Evolutionary conservation across 129 eudicot species (phyloP).

Genomic region (Gnaphalium uliginosum): DNA sequence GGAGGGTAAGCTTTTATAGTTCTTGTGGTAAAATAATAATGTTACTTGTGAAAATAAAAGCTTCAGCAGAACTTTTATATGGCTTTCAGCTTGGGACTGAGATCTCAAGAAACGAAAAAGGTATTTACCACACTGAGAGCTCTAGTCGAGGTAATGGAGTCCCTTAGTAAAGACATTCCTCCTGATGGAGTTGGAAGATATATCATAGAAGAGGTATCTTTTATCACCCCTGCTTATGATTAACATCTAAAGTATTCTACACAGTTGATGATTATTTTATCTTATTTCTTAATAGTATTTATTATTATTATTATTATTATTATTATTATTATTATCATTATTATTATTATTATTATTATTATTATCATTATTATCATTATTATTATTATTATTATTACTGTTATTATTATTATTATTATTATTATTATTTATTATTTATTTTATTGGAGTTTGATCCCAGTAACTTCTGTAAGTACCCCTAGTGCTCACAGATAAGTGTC

Average conservation of each 20-base stretch:
- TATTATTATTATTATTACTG: too few species aligned
- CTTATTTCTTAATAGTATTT: too few species aligned
- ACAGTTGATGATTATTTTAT: too few species aligned
- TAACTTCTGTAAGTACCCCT: background rate
- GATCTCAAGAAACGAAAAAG: slow-evolving; percentile 63
- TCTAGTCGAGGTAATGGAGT: slow-evolving; percentile 90
- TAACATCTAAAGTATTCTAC: background rate
- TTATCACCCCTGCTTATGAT: slow-evolving; percentile 3
- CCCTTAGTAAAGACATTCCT: slow-evolving; percentile 67
- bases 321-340: background rate
- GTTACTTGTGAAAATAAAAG: slow-evolving; percentile 18
- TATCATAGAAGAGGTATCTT: slow-evolving; percentile 71
- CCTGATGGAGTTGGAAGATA: slow-evolving; percentile 70
- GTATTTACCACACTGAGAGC: slow-evolving; percentile 92
- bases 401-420: slow-evolving; percentile 1
- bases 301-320: background rate
- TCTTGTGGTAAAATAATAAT: slow-evolving; percentile 16
- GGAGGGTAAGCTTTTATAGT: slow-evolving; percentile 52
- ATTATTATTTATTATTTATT: background rate
- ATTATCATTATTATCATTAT: background rate
- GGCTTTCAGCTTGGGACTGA: slow-evolving; percentile 57
- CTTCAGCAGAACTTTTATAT: slow-evolving; percentile 5
- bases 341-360: background rate
- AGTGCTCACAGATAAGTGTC: slow-evolving; percentile 1
- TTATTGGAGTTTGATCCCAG: background rate